Conservation (phyloP, 306 rosid genomes). For the Lagenaria siceraria region DNA sequence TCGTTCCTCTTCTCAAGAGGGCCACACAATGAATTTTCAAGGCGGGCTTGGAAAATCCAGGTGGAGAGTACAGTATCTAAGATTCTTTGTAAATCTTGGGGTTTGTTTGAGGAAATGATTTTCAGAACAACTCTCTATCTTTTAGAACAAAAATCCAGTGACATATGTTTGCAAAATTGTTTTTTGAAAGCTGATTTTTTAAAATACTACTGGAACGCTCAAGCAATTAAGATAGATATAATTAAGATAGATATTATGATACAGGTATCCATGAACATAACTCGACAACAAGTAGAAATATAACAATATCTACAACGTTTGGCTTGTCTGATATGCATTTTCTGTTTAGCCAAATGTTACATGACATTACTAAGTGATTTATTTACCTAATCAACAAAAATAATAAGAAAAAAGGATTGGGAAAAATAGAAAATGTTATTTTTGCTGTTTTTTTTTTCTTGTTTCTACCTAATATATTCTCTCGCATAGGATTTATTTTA, state of each 20-base stretch:
- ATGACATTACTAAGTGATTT: neutral
- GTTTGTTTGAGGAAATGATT: neutral
- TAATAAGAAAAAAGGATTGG: neutral
- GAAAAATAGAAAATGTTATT: neutral
- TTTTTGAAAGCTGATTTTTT: neutral
- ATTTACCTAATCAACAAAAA: neutral
- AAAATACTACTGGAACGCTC: neutral
- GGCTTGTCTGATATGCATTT: neutral
- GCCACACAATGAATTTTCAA: neutral
- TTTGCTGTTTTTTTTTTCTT: neutral
- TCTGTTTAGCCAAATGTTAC: neutral
- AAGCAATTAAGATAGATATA: neutral
- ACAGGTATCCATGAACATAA: neutral
- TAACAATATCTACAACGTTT: neutral
- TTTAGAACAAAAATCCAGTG: neutral
- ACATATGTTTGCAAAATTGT: neutral
- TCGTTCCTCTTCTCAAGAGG: neutral
- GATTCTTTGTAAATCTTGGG: neutral
- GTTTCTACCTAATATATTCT: neutral
- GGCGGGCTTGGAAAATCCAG: neutral
- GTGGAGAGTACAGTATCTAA: neutral
- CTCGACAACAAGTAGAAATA: neutral
- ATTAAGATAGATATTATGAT: neutral
- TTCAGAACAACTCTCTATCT: neutral
- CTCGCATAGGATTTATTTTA: neutral